Conservation (phyloP, 2,329 filamentous ascomycete species). For the Setomelanomma holmii region DNA sequence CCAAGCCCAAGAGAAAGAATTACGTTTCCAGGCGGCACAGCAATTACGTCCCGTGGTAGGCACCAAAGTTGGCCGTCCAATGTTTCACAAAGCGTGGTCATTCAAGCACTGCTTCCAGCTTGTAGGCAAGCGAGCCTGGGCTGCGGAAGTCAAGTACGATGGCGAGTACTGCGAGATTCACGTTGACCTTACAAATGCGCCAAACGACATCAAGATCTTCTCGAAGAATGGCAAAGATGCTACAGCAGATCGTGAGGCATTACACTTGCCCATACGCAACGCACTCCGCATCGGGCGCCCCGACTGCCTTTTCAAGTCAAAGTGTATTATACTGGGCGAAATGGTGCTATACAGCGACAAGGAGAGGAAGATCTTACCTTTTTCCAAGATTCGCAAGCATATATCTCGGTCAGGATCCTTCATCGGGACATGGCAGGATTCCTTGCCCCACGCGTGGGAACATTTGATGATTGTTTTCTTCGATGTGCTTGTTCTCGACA, state of each 20-base stretch:
- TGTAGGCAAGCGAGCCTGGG: constrained; percentile 67
- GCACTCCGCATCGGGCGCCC: constrained; percentile 68
- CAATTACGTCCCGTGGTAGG: constrained; percentile 50
- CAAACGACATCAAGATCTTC: constrained; percentile 75
- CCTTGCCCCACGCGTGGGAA: constrained; percentile 62
- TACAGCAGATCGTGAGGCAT: constrained; percentile 69
- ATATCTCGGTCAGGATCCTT: constrained; percentile 75
- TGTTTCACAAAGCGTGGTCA: constrained; percentile 55
- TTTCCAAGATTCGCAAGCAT: constrained; percentile 84
- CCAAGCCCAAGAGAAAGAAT: constrained; percentile 34
- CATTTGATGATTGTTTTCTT: constrained; percentile 69
- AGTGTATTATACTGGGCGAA: constrained; percentile 85
- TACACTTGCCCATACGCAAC: constrained; percentile 70
- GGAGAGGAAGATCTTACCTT: constrained; percentile 71
- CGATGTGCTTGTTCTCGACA: constrained; percentile 65
- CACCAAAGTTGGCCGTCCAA: constrained; percentile 55
- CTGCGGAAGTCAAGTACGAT: constrained; percentile 82
- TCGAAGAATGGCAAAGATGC: constrained; percentile 94
- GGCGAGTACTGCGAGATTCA: constrained; percentile 90
- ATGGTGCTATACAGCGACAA: constrained; percentile 77
- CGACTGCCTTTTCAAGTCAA: constrained; percentile 65
- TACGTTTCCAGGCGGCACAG: constrained; percentile 50
- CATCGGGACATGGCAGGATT: constrained; percentile 73
- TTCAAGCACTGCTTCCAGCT: constrained; percentile 78
- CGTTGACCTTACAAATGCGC: constrained; percentile 67